phyloP scores from a whole-genome alignment of 1,139 yeast genomes.

The Candida pseudoviswanathii region DNA sequence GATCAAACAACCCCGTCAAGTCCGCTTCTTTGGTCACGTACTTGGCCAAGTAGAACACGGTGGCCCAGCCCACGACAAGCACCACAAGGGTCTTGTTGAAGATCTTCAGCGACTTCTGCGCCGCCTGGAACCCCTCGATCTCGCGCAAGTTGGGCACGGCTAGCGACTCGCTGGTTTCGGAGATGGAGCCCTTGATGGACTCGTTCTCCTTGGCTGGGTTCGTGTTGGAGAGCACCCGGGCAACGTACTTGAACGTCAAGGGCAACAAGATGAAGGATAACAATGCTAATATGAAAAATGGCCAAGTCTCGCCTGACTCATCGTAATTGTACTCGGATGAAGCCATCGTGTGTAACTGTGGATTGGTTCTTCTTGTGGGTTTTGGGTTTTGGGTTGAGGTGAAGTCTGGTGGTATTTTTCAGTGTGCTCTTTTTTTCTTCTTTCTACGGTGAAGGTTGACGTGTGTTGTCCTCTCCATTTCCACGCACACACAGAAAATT shows the following conservation, averaged over 20 bases:
- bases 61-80: conserved; percentile 68
- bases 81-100: conserved; percentile 49
- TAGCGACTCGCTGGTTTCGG: conserved; percentile 29
- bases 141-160: conserved; percentile 44
- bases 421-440: conserved; percentile 1
- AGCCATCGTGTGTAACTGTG: conserved; percentile 20
- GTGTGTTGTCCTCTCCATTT: conserved; percentile 6
- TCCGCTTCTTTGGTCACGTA: conserved; percentile 51
- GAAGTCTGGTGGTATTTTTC: conserved; percentile 1
- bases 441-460: conserved; percentile 1
- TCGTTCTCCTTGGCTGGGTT: conserved; percentile 27
- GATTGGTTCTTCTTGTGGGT: too few species aligned
- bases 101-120: conserved; percentile 38
- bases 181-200: conserved; percentile 35
- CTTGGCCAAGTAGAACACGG: conserved; percentile 53
- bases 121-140: conserved; percentile 44
- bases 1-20: conserved; percentile 67
- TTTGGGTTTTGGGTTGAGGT: not conserved
- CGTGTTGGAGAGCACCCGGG: conserved; percentile 24
- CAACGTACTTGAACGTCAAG: conserved; percentile 53
- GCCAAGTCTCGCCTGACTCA: conserved; percentile 95
- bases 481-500: not conserved
- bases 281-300: conserved; percentile 82
- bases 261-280: conserved; percentile 67
- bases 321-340: conserved; percentile 72